A percentile compares a stretch with the other conserved stretches of the same genome.
Conservation (phyloP, 805 yeast genomes). For the Candida qinlingensis region DNA sequence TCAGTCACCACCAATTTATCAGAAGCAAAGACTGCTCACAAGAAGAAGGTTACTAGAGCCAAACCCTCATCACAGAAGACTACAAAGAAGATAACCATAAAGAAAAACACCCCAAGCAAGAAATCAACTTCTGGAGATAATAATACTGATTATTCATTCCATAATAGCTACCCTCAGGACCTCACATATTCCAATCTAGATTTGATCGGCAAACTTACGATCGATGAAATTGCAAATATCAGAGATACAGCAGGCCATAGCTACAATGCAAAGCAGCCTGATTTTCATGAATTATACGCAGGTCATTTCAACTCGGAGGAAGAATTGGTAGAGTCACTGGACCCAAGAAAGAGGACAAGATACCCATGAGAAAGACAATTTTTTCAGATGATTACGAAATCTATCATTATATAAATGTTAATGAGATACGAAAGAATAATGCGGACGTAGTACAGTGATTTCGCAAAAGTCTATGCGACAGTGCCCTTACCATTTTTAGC, state of each 20-base stretch:
- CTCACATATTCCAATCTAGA: neutral
- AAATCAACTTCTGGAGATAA: neutral
- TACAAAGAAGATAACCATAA: neutral
- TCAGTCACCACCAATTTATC: neutral
- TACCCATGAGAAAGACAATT: neutral
- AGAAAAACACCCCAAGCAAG: neutral
- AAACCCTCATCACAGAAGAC: neutral
- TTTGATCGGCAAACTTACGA: neutral
- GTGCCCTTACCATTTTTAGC: no score
- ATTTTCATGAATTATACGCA: slow-evolving; percentile 1
- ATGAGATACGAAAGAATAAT: neutral
- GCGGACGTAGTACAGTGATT: no score
- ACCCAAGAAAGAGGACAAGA: slow-evolving; percentile 3
- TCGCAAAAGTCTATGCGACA: no score
- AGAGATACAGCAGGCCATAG: slow-evolving; percentile 1
- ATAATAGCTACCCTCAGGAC: neutral
- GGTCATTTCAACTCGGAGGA: slow-evolving; percentile 3
- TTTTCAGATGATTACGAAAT: neutral
- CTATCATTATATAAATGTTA: neutral
- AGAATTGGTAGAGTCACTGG: slow-evolving; percentile 4
- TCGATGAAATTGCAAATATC: slow-evolving; percentile 8
- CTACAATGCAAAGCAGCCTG: neutral
- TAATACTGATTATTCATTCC: neutral
- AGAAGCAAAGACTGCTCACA: no score
- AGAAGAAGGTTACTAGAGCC: neutral